Base-by-base conservation (phyloP, 2,329 filamentous ascomycete genomes). In the Trichoderma atroviride region DNA sequence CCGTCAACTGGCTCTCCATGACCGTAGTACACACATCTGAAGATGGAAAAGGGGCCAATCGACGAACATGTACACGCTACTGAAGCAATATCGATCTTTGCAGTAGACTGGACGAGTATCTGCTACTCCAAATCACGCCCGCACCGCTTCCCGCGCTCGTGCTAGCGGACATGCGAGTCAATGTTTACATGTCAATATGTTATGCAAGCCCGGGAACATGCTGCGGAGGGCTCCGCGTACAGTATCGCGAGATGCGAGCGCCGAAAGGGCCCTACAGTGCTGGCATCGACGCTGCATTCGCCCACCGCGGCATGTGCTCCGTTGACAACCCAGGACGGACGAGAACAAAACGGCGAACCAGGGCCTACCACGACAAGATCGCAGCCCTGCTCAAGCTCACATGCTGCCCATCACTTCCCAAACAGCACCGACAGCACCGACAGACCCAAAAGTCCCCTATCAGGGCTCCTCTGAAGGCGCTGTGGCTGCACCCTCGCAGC, bases 81-180 rank as follows among this genome's bases (percentile, higher is more conserved):
- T 53, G 35, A 10, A 43, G 31, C 56, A 11, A 27, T 22, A 37
- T 24, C 56, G 33, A 58, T 40, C 33, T 58, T 24, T 19, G 6
- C 40, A n/a, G 47, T 24, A 24, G 27, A 58, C 24, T 6, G 16
- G 19, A 19, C 7, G 29, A n/a, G 53, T n/a, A 56, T 16, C 55
- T 31, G 40, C n/a, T 53, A 56, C 53, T 58, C 53, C 37, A 29
- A 22, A 35, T 14, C 29, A 19, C 6, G 35, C 63, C 53, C 37
- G 53, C 63, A 58, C 33, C 57, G 53, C 63, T 47, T 58, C 27
- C 63, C 52, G 63, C 37, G 33, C 53, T 66, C 53, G 63, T 50
- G 63, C 63, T 66, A n/a, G 27, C 63, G 57, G 63, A 37, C 63
- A 50, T 66, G 62, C 63, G 53, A 58, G 63, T 55, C 52, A 58